Evolutionary conservation across 2,329 filamentous ascomycete species (phyloP), one percentile per base, ranked within the genome.

Genomic region (Rutstroemia sp.): DNA sequence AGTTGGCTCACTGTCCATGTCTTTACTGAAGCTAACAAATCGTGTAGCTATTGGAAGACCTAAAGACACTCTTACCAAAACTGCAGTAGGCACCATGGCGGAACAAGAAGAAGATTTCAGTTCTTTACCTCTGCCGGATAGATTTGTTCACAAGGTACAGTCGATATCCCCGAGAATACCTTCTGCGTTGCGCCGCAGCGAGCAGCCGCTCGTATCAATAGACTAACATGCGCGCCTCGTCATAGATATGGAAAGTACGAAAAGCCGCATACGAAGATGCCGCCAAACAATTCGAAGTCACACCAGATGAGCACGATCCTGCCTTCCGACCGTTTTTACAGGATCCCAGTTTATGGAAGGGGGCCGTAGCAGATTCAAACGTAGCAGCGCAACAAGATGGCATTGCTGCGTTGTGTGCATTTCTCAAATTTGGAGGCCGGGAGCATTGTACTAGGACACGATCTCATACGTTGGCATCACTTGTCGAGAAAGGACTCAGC

Each of bases 311-410:
- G 70, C 81, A 84, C 64, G 88, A 95, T 69, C 85, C 91, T 12
- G 86, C 86, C 38, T 96, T 99, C 66, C 81, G 84, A 64, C 90
- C 92, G 1, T 99, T 97, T 68, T 74, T 94, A 59, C 84, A 88
- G 69, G 94, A 99, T 64, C 79, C 91, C 0, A 76, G 84, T 60
- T 72, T 99, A 59, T 96, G 91, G 92, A 97, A 97, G 72, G 86
- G 84, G 38, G 94, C 92, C 1, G 92, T 94, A 6, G 84, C 86
- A 65, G 94, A 99, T 73, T 94, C 92, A 54, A 99, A 99, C 67
- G 94, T 99, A 57, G 94, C 92, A 17, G 94, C 95, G 37, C 94
- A 99, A 71, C 87, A 95, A 73, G 95, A 99, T 65, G 94, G 89
- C 60, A 82, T 99, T 48, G 84, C 82, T 48, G 88, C 92, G 39